These are phyloP conservation scores for Penicillium bialowiezense DNA, from an alignment of 495 filamentous ascomycete genomes.

Conservation along the genomic window DNA sequence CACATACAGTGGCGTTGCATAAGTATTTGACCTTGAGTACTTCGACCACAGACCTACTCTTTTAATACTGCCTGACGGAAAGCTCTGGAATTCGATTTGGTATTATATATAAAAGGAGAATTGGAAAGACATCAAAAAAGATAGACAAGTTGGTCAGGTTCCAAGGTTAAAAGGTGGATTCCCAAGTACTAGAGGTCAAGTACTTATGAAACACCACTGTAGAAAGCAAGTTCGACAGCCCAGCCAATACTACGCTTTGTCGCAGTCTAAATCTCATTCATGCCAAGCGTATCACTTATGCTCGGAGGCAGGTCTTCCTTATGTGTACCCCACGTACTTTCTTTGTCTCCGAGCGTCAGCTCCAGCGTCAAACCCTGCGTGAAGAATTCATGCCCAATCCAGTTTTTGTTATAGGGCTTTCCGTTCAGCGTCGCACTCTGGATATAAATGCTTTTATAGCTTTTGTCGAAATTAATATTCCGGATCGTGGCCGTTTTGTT, in stretches of 20 bases:
- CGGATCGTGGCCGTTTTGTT: constrained; percentile 58
- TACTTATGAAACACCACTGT: too few relatives aligned
- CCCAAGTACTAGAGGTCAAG: too few relatives aligned
- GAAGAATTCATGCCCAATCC: constrained; percentile 75
- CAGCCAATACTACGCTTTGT: too few relatives aligned
- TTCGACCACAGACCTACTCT: too few relatives aligned
- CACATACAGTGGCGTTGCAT: too few relatives aligned
- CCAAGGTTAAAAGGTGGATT: too few relatives aligned
- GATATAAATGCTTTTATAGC: constrained; percentile 60
- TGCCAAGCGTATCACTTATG: constrained; percentile 15
- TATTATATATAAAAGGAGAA: too few relatives aligned
- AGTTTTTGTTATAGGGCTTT: constrained; percentile 61
- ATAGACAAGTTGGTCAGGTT: too few relatives aligned
- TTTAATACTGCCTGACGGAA: too few relatives aligned
- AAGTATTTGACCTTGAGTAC: too few relatives aligned
- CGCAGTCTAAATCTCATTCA: neutral
- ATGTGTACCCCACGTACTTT: constrained; percentile 67
- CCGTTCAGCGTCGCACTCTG: constrained; percentile 71
- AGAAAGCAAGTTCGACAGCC: too few relatives aligned
- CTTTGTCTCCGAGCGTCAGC: constrained; percentile 59
- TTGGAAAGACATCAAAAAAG: too few relatives aligned
- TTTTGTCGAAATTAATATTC: constrained; percentile 58
- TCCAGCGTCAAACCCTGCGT: constrained; percentile 67
- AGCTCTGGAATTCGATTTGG: neutral
- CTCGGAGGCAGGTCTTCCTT: constrained; percentile 63